These are phyloP conservation scores for Melampsora larici-populina DNA, from an alignment of 1,284 basidiomycete genomes.

Conservation along the genomic window DNA sequence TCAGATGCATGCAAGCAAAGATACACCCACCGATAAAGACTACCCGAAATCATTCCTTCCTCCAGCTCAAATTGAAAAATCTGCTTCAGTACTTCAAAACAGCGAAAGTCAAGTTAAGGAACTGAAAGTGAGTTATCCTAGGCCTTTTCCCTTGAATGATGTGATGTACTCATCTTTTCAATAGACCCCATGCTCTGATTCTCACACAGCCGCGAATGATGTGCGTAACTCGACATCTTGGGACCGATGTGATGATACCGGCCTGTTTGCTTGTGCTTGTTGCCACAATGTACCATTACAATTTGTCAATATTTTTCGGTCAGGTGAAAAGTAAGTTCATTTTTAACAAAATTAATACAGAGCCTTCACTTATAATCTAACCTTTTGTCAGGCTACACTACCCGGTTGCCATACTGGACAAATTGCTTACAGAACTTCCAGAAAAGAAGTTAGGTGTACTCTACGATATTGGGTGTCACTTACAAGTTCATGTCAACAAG, in stretches of 20 bases:
- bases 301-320: neutral
- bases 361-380: too few species aligned
- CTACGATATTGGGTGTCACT: constrained; percentile 15
- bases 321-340: constrained; percentile 5
- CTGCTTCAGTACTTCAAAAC: neutral
- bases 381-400: neutral
- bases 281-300: neutral
- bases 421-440: neutral
- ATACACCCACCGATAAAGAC: neutral
- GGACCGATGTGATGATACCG: constrained; percentile 8
- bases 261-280: neutral
- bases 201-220: constrained; percentile 6
- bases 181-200: neutral
- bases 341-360: too few species aligned
- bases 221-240: constrained; percentile 2
- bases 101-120: neutral
- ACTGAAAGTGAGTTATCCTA: too few species aligned
- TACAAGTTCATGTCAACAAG: neutral
- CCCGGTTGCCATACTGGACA: neutral
- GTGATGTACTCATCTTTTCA: neutral
- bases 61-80: neutral
- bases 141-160: too few species aligned
- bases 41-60: constrained; percentile 8
- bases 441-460: too few species aligned
- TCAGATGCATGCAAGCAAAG: constrained; percentile 10